These are phyloP conservation scores for Stellera chamaejasme DNA, from an alignment of 345 rosid species.

Conservation along the genomic window DNA sequence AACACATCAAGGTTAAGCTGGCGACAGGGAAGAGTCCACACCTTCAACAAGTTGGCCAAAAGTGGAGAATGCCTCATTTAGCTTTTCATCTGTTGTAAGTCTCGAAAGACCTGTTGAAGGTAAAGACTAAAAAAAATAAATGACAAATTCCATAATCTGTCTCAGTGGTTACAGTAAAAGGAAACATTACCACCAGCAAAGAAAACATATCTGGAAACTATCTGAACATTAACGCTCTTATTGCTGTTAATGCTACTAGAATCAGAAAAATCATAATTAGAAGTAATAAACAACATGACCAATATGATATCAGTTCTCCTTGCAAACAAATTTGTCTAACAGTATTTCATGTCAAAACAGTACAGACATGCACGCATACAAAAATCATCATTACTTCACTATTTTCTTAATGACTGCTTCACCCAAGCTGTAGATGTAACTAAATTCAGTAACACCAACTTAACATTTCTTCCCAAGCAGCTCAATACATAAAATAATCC, in stretches of 20 bases:
- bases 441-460: too few relatives aligned
- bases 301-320: not conserved
- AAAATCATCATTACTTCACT: too few relatives aligned
- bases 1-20: not conserved
- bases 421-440: too few relatives aligned
- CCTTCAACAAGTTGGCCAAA: constrained; percentile 77
- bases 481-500: too few relatives aligned
- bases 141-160: constrained; percentile 2
- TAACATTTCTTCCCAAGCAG: too few relatives aligned
- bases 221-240: too few relatives aligned
- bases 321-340: not conserved
- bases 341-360: too few relatives aligned
- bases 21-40: constrained; percentile 8
- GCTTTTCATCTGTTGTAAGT: constrained; percentile 66
- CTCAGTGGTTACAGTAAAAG: constrained; percentile 2
- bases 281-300: not conserved
- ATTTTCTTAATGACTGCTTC: too few relatives aligned
- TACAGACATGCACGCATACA: too few relatives aligned
- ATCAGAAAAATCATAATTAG: not conserved
- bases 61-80: constrained; percentile 63
- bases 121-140: not conserved
- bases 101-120: constrained; percentile 40
- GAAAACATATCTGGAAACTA: too few relatives aligned
- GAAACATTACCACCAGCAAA: too few relatives aligned
- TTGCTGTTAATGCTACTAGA: too few relatives aligned